phyloP scores from a whole-genome alignment of 1,139 yeast species.

The Scheffersomyces titani region DNA sequence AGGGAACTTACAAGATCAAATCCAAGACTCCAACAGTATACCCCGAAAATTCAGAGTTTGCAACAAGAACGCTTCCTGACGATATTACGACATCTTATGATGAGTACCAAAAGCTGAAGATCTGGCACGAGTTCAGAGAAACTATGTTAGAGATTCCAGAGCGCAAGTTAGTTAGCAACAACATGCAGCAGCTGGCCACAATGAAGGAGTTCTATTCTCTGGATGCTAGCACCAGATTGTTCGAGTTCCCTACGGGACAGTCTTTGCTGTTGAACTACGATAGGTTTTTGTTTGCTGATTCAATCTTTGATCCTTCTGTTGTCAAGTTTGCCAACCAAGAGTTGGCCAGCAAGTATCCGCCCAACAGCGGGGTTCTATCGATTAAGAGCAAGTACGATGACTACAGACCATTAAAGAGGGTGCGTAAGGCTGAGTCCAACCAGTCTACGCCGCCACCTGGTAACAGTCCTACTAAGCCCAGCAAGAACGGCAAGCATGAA shows the following conservation, averaged over 20 bases:
- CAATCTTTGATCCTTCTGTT: slow-evolving; percentile 66
- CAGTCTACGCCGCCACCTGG: slow-evolving; percentile 42
- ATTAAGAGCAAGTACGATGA: slow-evolving; percentile 51
- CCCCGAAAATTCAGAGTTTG: slow-evolving; percentile 35
- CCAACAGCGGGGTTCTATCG: slow-evolving; percentile 37
- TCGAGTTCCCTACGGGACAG: slow-evolving; percentile 79
- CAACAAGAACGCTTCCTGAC: slow-evolving; percentile 28
- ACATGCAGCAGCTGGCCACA: slow-evolving; percentile 15
- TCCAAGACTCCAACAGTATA: slow-evolving; percentile 28
- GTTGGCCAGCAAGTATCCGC: slow-evolving; percentile 29
- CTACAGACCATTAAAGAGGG: slow-evolving; percentile 72
- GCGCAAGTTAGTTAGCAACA: slow-evolving; percentile 26
- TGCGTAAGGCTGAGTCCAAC: slow-evolving; percentile 43
- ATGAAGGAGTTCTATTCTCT: slow-evolving; percentile 31
- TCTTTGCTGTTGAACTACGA: slow-evolving; percentile 47
- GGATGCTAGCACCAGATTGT: slow-evolving; percentile 49
- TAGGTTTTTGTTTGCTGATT: slow-evolving; percentile 70
- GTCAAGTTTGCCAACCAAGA: slow-evolving; percentile 32
- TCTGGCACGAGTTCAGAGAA: slow-evolving; percentile 67
- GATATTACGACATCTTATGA: slow-evolving; percentile 42
- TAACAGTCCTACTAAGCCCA: slow-evolving; percentile 11
- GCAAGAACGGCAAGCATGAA: slow-evolving; percentile 9
- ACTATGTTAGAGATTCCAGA: slow-evolving; percentile 59
- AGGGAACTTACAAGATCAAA: slow-evolving; percentile 19
- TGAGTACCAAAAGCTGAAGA: slow-evolving; percentile 31